Evolutionary conservation across 108 stramenopile species (phyloP).

Genomic region (Cyclotella kingstonii): DNA sequence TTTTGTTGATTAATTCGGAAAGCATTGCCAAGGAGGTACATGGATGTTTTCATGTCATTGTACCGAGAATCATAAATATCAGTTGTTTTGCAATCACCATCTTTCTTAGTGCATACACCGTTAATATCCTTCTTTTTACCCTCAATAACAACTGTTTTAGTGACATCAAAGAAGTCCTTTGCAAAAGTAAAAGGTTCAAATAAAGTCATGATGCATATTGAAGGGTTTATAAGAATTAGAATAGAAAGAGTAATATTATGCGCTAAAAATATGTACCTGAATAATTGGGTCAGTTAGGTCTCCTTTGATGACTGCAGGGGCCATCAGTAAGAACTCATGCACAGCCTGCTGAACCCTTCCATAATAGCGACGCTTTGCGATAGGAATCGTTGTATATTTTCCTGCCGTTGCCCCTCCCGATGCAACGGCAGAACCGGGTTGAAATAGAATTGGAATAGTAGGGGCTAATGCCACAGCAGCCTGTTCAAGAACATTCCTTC

Average conservation of each 20-base stretch:
- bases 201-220: background rate
- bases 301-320: conserved; percentile 76
- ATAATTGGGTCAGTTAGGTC: conserved; percentile 57
- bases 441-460: conserved; percentile 9
- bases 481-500: conserved; percentile 18
- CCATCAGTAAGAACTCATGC: conserved; percentile 77
- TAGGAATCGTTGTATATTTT: conserved; percentile 86
- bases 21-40: conserved; percentile 87
- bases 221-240: too few relatives aligned
- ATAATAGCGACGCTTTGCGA: conserved; percentile 83
- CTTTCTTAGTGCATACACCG: conserved; percentile 85
- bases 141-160: conserved; percentile 64
- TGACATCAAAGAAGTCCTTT: conserved; percentile 48
- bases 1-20: conserved; percentile 87
- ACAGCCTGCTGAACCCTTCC: conserved; percentile 79
- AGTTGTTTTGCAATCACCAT: conserved; percentile 67
- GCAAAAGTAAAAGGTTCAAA: background rate
- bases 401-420: conserved; percentile 80
- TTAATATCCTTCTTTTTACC: conserved; percentile 72
- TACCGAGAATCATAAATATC: conserved; percentile 78
- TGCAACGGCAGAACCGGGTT: conserved; percentile 9
- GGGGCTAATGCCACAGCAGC: background rate
- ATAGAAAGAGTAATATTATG: conserved; percentile 4
- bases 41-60: conserved; percentile 84
- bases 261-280: conserved; percentile 59